phyloP scores from a whole-genome alignment of 192 early-diverging fungal genomes.

The Phlyctochytrium arcticum region DNA sequence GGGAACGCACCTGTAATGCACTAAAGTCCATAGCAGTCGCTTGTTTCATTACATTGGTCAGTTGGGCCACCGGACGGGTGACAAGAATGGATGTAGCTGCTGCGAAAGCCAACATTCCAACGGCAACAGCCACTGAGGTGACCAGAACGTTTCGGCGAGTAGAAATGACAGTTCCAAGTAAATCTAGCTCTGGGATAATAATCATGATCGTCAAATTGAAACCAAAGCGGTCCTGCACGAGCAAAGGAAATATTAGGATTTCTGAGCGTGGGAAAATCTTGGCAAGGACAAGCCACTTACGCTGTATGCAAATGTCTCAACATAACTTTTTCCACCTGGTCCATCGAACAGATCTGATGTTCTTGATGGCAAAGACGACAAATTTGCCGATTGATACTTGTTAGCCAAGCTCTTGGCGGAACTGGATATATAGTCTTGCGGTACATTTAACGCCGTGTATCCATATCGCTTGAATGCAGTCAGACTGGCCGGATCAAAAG shows the following conservation, averaged over 20 bases:
- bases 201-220: slow-evolving; percentile 11
- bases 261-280: too few species aligned
- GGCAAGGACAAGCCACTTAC: background rate
- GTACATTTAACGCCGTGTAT: background rate
- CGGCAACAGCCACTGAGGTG: background rate
- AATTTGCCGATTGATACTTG: background rate
- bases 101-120: slow-evolving; percentile 1
- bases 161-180: background rate
- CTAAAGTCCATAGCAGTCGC: slow-evolving; percentile 13
- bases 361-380: background rate
- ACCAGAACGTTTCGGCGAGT: background rate
- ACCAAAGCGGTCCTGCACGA: slow-evolving; percentile 1
- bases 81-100: background rate
- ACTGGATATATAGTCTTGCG: background rate
- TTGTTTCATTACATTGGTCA: slow-evolving; percentile 1
- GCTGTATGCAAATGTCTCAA: background rate
- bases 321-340: background rate
- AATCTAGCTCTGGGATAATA: slow-evolving; percentile 8
- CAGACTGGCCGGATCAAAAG: slow-evolving; percentile 1
- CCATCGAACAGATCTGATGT: background rate
- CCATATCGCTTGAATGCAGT: background rate
- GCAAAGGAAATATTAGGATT: background rate
- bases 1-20: background rate
- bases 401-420: background rate
- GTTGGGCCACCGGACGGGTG: background rate